phyloP scores from a whole-genome alignment of 208 protist genomes.

The Angomonas ambiguus region DNA sequence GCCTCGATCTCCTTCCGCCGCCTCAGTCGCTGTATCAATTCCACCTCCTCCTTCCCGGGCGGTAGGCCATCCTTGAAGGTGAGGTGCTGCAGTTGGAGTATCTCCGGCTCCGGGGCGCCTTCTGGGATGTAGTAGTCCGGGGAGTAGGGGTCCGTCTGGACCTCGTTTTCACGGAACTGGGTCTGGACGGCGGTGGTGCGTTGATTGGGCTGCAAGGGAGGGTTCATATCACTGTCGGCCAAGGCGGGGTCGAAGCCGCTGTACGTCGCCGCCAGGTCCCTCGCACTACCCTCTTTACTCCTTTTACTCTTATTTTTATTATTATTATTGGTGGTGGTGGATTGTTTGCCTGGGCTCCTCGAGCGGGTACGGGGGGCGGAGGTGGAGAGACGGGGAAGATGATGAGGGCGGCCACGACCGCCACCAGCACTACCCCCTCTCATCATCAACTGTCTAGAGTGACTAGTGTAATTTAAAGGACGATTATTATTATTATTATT shows the following conservation, averaged over 20 bases:
- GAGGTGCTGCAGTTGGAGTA: conserved; percentile 62
- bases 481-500: conserved; percentile 2
- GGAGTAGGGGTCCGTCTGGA: conserved; percentile 88
- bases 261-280: neutral
- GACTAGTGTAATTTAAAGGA: neutral
- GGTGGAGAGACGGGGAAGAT: neutral
- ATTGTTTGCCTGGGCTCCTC: neutral
- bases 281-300: neutral
- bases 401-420: neutral
- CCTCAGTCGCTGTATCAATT: conserved; percentile 84
- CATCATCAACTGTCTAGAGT: neutral
- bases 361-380: neutral
- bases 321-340: neutral
- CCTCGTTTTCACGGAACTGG: conserved; percentile 76
- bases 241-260: conserved; percentile 13
- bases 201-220: neutral
- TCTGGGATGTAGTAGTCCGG: conserved; percentile 82
- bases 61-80: conserved; percentile 64
- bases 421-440: neutral
- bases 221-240: too few relatives aligned
- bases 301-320: neutral
- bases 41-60: conserved; percentile 74
- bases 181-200: conserved; percentile 58
- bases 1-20: conserved; percentile 78
- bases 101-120: conserved; percentile 50